Conservation (phyloP, 208 protist species). For the Tritrichomonas musculus region DNA sequence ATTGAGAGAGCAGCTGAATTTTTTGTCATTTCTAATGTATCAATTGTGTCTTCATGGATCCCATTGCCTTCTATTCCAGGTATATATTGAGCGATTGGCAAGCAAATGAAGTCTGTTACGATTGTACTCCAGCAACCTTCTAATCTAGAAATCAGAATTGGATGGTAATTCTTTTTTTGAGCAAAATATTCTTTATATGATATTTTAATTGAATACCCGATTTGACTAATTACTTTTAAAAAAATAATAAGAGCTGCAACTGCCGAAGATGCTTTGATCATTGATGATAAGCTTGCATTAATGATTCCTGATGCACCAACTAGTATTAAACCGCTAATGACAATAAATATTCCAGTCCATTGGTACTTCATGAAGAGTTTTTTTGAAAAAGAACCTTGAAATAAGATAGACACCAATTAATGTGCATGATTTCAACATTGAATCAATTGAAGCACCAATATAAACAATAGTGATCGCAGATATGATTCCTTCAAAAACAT, state of each 20-base stretch:
- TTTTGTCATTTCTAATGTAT: neutral
- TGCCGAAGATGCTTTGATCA: no score
- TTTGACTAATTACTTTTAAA: neutral
- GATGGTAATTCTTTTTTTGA: neutral
- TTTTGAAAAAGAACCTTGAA: no score
- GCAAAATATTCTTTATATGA: neutral
- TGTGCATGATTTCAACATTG: no score
- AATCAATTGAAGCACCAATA: no score
- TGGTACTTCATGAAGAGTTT: no score
- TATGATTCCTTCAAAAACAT: no score
- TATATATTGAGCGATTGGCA: neutral
- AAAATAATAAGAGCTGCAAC: neutral
- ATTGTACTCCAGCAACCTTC: neutral
- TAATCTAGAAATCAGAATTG: neutral
- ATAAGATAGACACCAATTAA: no score
- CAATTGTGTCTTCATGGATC: neutral
- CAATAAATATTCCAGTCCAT: no score
- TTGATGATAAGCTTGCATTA: no score
- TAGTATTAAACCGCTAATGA: no score
- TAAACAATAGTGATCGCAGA: no score
- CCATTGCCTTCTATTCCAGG: neutral
- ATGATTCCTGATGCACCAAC: no score
- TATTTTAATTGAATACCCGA: neutral
- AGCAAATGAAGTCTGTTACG: neutral
- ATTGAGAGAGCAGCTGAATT: neutral